Conservation (phyloP, 441 rosid species). For the Arabidopsis hybrid region DNA sequence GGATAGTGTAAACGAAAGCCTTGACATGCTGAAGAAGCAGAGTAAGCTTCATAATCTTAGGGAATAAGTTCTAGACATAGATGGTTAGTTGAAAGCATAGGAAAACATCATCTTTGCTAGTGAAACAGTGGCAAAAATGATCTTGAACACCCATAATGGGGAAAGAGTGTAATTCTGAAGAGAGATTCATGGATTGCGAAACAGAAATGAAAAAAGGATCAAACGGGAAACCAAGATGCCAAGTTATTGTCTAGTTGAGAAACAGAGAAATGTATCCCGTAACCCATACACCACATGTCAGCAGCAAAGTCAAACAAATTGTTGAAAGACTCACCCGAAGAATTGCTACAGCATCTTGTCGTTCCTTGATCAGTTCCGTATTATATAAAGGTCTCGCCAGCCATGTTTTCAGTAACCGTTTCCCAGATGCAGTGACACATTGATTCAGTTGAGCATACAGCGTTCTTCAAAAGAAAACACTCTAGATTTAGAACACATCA, state of each 20-base stretch:
- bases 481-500: conserved; percentile 38
- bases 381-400: conserved; percentile 91
- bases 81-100: conserved; percentile 23
- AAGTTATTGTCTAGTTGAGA: conserved; percentile 29
- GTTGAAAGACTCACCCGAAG: conserved; percentile 63
- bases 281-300: conserved; percentile 19
- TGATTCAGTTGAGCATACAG: conserved; percentile 87
- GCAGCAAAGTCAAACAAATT: conserved; percentile 23
- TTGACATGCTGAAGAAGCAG: conserved; percentile 30
- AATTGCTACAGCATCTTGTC: conserved; percentile 94
- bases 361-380: conserved; percentile 74
- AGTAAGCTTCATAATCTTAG: conserved; percentile 28
- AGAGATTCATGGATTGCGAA: conserved; percentile 11
- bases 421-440: conserved; percentile 92
- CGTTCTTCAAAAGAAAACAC: conserved; percentile 66
- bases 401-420: conserved; percentile 94
- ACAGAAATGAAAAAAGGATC: conserved; percentile 16
- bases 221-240: conserved; percentile 32
- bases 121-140: conserved; percentile 17
- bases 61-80: conserved; percentile 8
- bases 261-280: conserved; percentile 18
- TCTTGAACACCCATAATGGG: conserved; percentile 14
- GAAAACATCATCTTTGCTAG: not conserved
- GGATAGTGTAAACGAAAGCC: conserved; percentile 17
- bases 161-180: conserved; percentile 8